These are phyloP conservation scores for Byssothecium circinans DNA, from an alignment of 2,329 filamentous ascomycete genomes.

Conservation along the genomic window DNA sequence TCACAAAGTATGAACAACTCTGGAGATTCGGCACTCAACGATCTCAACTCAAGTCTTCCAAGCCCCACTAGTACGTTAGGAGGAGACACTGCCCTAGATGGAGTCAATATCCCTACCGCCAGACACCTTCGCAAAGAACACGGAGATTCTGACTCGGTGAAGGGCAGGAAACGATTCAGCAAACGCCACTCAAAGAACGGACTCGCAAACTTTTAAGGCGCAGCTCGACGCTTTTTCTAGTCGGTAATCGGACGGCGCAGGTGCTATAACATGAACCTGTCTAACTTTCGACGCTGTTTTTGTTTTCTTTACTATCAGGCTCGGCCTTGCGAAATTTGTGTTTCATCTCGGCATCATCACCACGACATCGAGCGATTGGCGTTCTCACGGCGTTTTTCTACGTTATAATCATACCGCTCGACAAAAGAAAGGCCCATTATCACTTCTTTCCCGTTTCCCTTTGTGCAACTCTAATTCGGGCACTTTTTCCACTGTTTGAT, in stretches of 20 bases:
- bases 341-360: conserved; percentile 7
- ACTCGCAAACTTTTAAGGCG: conserved; percentile 75
- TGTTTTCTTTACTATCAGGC: conserved; percentile 4
- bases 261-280: conserved; percentile 5
- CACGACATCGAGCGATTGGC: conserved; percentile 24
- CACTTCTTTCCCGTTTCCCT: conserved; percentile 3
- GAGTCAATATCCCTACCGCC: conserved; percentile 55
- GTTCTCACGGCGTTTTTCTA: conserved; percentile 19
- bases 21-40: conserved; percentile 52
- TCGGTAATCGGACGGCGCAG: conserved; percentile 1
- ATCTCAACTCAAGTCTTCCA: conserved; percentile 61
- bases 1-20: conserved; percentile 69
- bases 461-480: no score
- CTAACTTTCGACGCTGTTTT: conserved; percentile 5
- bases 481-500: conserved; percentile 1
- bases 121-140: conserved; percentile 52
- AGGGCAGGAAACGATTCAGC: conserved; percentile 72
- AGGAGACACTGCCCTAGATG: conserved; percentile 50
- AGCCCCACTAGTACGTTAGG: conserved; percentile 77
- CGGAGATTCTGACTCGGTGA: conserved; percentile 57
- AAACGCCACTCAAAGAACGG: conserved; percentile 93
- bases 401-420: conserved; percentile 1
- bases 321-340: no score
- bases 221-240: conserved; percentile 1
- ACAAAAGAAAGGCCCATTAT: not conserved